These are phyloP conservation scores for Mimosa bimucronata DNA, from an alignment of 306 rosid species.

Conservation along the genomic window DNA sequence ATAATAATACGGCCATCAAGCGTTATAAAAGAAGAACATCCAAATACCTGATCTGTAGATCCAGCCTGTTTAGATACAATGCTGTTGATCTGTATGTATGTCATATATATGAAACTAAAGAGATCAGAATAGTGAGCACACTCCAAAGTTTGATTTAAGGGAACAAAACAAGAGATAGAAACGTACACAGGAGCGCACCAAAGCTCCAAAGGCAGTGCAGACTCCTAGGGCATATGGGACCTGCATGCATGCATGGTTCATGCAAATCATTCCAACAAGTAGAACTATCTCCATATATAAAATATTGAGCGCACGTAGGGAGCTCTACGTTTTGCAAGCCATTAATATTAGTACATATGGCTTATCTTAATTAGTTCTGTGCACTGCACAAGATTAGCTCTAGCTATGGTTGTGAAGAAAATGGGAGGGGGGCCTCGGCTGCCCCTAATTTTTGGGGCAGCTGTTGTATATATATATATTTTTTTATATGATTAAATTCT, in stretches of 20 bases:
- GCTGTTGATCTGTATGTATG: slow-evolving; percentile 74
- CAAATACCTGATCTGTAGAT: slow-evolving; percentile 68
- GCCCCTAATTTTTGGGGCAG: too few species aligned
- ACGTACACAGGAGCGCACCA: slow-evolving; percentile 66
- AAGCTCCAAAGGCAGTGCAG: slow-evolving; percentile 48
- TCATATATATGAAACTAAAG: slow-evolving; percentile 23
- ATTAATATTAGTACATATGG: background rate
- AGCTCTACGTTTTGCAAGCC: slow-evolving; percentile 24
- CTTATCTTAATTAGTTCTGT: too few species aligned
- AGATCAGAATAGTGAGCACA: slow-evolving; percentile 24
- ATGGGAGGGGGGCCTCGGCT: too few species aligned
- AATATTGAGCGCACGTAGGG: too few species aligned
- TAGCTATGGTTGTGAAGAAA: background rate
- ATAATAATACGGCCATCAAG: background rate
- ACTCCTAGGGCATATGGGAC: slow-evolving; percentile 77
- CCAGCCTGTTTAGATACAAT: slow-evolving; percentile 90
- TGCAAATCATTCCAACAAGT: slow-evolving; percentile 31
- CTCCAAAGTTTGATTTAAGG: slow-evolving; percentile 4
- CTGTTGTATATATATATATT: too few species aligned
- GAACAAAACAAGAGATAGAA: background rate
- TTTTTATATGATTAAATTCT: too few species aligned
- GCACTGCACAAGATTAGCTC: too few species aligned
- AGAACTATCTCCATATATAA: background rate
- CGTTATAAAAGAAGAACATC: background rate
- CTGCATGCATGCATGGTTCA: slow-evolving; percentile 67